These are phyloP conservation scores for Fusarium acutatum DNA, from an alignment of 2,329 filamentous ascomycete species.

Conservation along the genomic window DNA sequence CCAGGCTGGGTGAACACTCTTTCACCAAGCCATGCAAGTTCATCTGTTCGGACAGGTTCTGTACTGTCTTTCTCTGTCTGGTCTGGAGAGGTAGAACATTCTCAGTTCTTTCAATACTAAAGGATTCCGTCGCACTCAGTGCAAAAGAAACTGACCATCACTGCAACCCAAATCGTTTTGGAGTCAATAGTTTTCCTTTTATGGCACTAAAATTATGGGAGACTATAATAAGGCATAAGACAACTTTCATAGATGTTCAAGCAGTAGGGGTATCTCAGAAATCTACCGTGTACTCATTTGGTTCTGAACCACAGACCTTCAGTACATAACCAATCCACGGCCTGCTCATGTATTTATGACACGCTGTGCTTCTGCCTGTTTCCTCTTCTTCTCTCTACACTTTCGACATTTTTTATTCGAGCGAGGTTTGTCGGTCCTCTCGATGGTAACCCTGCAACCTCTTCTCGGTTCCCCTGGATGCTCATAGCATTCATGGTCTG, in stretches of 20 bases:
- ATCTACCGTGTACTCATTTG: not conserved
- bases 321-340: rapidly evolving
- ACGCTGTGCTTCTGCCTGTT: not conserved
- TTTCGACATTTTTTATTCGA: rapidly evolving
- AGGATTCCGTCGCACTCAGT: not conserved
- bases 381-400: rapidly evolving
- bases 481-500: not conserved
- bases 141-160: too few species aligned
- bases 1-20: not conserved
- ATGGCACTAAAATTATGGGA: rapidly evolving
- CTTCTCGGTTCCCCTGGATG: not conserved
- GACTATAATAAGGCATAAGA: too few species aligned
- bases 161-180: rapidly evolving
- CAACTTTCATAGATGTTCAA: not conserved
- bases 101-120: not conserved
- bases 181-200: rapidly evolving
- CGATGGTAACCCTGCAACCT: not conserved
- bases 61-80: not conserved
- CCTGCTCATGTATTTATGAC: rapidly evolving
- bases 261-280: rapidly evolving
- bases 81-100: too few species aligned
- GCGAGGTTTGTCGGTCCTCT: not conserved
- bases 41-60: not conserved
- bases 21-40: rapidly evolving
- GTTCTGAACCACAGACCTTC: rapidly evolving